A percentile compares a stretch with the other conserved stretches of the same genome.
Conservation (phyloP, 768 basidiomycete species). For the Lentinula raphanica region DNA sequence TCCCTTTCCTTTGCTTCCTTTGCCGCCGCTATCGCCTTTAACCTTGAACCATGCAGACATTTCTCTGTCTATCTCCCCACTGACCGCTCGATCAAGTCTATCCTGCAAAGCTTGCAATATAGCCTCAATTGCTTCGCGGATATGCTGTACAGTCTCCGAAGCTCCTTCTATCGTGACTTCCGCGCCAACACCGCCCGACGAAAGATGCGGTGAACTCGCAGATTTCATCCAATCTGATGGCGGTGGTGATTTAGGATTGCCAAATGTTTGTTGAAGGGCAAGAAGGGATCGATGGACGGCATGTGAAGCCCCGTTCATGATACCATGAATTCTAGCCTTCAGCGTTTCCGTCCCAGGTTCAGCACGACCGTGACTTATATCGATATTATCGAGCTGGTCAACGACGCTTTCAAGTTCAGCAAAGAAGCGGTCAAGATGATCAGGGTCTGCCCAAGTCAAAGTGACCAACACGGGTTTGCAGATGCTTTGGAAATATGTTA, state of each 20-base stretch:
- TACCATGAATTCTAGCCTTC: background rate
- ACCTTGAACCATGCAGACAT: background rate
- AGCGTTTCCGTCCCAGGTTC: background rate
- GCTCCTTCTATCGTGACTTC: background rate
- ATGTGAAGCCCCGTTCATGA: constrained; percentile 1
- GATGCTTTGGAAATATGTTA: constrained; percentile 1
- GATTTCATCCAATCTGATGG: background rate
- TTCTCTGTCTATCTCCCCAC: background rate
- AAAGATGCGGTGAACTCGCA: background rate
- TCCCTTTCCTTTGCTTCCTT: constrained; percentile 1
- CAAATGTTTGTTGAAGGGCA: background rate
- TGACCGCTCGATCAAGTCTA: background rate
- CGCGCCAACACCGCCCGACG: background rate
- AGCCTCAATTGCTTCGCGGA: background rate
- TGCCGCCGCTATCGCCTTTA: background rate
- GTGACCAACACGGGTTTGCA: background rate
- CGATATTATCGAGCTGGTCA: background rate
- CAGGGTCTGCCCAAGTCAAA: background rate
- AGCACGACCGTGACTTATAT: background rate
- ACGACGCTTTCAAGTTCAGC: background rate
- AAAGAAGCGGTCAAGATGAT: background rate
- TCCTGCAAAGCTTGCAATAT: background rate
- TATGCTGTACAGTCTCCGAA: background rate
- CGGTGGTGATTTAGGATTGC: background rate
- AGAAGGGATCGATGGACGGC: background rate